Conservation (phyloP, 2,329 filamentous ascomycete species). For the Colletotrichum liriopes region DNA sequence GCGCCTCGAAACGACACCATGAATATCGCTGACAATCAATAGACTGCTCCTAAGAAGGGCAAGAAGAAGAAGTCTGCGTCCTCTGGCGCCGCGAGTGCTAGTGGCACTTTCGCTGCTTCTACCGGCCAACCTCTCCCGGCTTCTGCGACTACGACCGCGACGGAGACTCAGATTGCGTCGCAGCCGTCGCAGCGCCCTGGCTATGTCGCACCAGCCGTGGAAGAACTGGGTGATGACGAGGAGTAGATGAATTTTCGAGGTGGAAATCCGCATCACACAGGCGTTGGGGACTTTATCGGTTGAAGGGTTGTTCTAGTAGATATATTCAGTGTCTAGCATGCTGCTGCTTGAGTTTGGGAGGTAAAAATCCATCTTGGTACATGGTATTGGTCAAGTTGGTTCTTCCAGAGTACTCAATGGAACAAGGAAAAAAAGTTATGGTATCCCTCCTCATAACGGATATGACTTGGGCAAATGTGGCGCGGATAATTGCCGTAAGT, state of each 20-base stretch:
- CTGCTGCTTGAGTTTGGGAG: conserved; percentile 21
- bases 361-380: conserved; percentile 7
- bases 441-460: neutral
- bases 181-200: conserved; percentile 55
- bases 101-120: conserved; percentile 64
- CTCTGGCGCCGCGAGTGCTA: conserved; percentile 53
- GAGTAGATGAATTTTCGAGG: conserved; percentile 53
- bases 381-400: conserved; percentile 6
- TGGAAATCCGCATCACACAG: conserved; percentile 32
- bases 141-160: conserved; percentile 70
- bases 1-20: neutral
- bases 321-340: conserved; percentile 29
- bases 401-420: conserved; percentile 4
- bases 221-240: conserved; percentile 68
- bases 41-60: conserved; percentile 69
- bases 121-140: conserved; percentile 69
- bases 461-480: neutral
- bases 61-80: conserved; percentile 64
- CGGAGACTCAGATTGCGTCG: conserved; percentile 68
- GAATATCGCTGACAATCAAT: conserved; percentile 25
- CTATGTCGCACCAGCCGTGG: conserved; percentile 68
- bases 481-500: neutral
- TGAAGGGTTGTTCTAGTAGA: conserved; percentile 32
- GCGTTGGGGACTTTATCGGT: conserved; percentile 34
- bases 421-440: neutral